Conservation (phyloP, 768 basidiomycete species). For the Leccinum aurantiacum region DNA sequence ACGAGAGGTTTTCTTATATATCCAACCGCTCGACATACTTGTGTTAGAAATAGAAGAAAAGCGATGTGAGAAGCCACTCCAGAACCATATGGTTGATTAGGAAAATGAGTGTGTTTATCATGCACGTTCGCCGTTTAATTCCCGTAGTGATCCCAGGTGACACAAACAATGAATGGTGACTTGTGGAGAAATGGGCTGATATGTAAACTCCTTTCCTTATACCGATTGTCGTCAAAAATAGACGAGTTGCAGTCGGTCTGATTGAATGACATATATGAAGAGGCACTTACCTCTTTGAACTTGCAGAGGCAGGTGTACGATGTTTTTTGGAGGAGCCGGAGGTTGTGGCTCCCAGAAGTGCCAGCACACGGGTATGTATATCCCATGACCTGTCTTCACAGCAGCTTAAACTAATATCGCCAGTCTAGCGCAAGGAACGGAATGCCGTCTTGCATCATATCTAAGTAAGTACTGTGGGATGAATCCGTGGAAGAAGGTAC, state of each 20-base stretch:
- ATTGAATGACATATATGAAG: neutral
- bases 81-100: neutral
- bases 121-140: conserved; percentile 18
- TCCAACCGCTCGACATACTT: neutral
- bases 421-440: conserved; percentile 1
- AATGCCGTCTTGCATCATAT: neutral
- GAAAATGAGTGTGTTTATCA: neutral
- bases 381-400: neutral
- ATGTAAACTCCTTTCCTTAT: too few relatives aligned
- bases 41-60: neutral
- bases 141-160: neutral
- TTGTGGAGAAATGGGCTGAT: neutral
- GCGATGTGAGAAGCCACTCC: neutral
- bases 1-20: conserved; percentile 6
- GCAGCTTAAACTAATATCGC: neutral
- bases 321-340: neutral
- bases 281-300: neutral
- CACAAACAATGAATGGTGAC: neutral
- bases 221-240: neutral
- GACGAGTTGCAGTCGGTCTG: neutral
- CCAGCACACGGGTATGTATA: conserved; percentile 3
- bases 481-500: neutral
- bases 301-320: neutral
- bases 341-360: conserved; percentile 4
- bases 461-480: neutral